Base-by-base conservation (phyloP, 306 rosid species). In the Dalbergia oliveri region DNA sequence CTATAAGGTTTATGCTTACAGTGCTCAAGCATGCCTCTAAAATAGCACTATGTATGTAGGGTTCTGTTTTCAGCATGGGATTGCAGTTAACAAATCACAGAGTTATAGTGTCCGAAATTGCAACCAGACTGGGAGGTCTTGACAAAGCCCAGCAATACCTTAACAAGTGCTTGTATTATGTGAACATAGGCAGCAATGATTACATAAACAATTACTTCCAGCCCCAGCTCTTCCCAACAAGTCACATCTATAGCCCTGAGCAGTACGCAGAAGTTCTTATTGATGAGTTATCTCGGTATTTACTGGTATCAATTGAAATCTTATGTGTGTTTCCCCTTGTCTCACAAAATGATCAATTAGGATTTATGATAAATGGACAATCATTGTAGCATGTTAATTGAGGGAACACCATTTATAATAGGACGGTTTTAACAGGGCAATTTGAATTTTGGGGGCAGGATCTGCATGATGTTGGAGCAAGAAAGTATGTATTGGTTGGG, bases 131-230 rank as follows among this genome's bases (percentile, higher is more conserved):
- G 53, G 76, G 87, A 43, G 49, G 66, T 58, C 44, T 8, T 23
- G 26, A 15, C 1, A 35, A 72, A 11, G 81, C 91, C 1, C n/a
- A 6, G 11, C 7, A 78, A 19, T 14, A 86, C 44, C 74, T 90
- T 47, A 67, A 59, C 6, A 88, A 86, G 56, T 93, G 97, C 77
- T 81, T 93, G 64, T 93, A 89, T 73, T 83, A 77, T 21, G 81
- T 93, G 19, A 72, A 50, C 21, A 83, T 90, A 9, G 97, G 97
- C 3, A 84, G 35, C 65, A 90, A 90, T 31, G 97, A 90, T 76
- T 93, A 86, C 84, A 19, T 89, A 15, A 85, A 47, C 79, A 93
- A 90, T 69, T 93, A 89, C 69, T 93, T 77, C 81, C 15, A 60
- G 76, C 91, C 95, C 19, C 26, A 47, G 26, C 39, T 34, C 39